These are phyloP conservation scores for Aurinia saxatilis DNA, from an alignment of 345 rosid species.

Conservation along the genomic window DNA sequence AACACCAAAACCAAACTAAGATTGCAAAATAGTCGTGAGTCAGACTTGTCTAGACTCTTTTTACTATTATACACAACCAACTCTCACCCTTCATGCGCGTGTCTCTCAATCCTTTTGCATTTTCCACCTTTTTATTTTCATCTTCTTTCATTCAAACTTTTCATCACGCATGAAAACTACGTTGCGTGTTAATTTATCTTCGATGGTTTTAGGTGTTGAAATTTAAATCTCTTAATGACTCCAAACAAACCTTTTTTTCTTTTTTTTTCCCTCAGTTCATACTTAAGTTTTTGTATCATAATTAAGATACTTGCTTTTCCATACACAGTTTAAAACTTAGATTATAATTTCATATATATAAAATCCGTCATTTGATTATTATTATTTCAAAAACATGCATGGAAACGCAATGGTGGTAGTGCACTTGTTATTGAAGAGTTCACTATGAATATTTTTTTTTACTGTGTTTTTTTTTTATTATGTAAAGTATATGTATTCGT, in stretches of 20 bases:
- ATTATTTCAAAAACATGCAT: no score
- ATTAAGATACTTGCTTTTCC: background rate
- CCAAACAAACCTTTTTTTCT: background rate
- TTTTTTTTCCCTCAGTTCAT: background rate
- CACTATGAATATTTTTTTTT: no score
- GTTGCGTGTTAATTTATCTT: slow-evolving; percentile 19
- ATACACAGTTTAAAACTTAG: no score
- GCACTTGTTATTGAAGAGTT: no score
- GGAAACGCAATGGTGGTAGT: no score
- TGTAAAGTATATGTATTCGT: no score
- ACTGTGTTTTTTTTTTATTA: no score
- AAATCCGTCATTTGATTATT: no score
- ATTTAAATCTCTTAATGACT: background rate
- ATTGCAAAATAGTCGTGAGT: slow-evolving; percentile 24
- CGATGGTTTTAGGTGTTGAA: slow-evolving; percentile 17
- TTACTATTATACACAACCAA: slow-evolving; percentile 9
- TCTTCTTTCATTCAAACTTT: slow-evolving; percentile 3
- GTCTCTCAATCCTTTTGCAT: background rate
- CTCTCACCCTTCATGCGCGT: slow-evolving; percentile 13
- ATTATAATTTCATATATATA: no score
- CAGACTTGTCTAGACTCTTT: slow-evolving; percentile 35
- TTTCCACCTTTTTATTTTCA: background rate
- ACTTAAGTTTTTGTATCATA: background rate
- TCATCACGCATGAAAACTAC: slow-evolving; percentile 15
- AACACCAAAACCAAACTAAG: slow-evolving; percentile 4